A percentile compares a stretch with the other conserved stretches of the same genome.
phyloP scores from a whole-genome alignment of 495 filamentous ascomycete species.

The Sabuloglossum arenarium region DNA sequence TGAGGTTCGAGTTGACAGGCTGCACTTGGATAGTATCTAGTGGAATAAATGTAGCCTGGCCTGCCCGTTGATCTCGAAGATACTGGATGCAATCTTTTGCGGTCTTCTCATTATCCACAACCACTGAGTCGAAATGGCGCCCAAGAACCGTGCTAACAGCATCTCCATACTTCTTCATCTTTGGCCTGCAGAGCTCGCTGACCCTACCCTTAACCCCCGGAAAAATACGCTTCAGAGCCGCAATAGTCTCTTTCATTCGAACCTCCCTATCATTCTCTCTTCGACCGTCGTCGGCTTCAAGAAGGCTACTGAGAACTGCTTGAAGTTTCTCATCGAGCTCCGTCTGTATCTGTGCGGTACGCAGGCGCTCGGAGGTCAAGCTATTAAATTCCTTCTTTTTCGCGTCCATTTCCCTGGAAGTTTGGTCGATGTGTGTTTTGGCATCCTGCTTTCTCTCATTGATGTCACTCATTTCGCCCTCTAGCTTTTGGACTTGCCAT shows the following conservation, averaged over 20 bases:
- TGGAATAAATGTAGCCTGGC: conserved; percentile 80
- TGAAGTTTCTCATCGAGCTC: conserved; percentile 83
- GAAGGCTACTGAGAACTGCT: conserved; percentile 53
- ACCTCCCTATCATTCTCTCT: conserved; percentile 68
- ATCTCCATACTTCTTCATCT: conserved; percentile 86
- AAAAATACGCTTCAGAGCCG: conserved; percentile 73
- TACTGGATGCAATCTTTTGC: conserved; percentile 89
- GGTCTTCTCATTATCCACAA: conserved; percentile 92
- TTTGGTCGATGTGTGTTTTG: conserved; percentile 37
- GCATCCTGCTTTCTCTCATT: conserved; percentile 40
- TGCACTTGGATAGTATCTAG: conserved; percentile 93
- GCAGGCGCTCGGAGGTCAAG: conserved; percentile 63
- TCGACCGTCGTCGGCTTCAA: conserved; percentile 62
- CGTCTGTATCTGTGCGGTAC: conserved; percentile 54
- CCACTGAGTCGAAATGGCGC: conserved; percentile 77
- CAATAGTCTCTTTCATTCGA: conserved; percentile 54
- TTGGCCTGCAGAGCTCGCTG: conserved; percentile 82
- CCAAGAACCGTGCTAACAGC: conserved; percentile 85
- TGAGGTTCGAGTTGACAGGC: conserved; percentile 68
- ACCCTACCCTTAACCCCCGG: conserved; percentile 80
- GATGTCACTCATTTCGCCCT: conserved; percentile 48
- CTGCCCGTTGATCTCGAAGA: conserved; percentile 67
- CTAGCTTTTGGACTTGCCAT: conserved; percentile 47
- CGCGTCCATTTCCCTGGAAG: conserved; percentile 52
- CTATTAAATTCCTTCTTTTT: conserved; percentile 85